Evolutionary conservation across 1,284 basidiomycete genomes (phyloP), one percentile per base, ranked within the genome.

Genomic region (Vanrija sp.): DNA sequence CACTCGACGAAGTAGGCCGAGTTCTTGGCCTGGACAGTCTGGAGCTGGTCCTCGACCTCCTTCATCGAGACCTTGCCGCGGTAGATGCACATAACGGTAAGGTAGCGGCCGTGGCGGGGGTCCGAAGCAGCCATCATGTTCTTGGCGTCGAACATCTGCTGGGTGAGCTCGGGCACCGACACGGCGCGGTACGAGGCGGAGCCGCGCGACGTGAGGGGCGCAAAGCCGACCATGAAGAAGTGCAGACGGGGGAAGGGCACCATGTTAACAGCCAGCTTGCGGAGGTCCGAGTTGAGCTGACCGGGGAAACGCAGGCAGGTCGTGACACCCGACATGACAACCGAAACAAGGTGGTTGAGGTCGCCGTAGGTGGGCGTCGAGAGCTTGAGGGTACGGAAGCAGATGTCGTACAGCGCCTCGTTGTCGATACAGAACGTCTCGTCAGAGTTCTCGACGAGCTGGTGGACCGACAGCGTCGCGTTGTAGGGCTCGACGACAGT

Each of bases 221-320:
- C 94, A 68, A 91, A 97, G 64, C 94, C 94, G 66, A 92, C 92
- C 87, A 96, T 91, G 85, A 98, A 97, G 86, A 98, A 98, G 80
- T 98, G 95, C 44, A 98, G 87, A 87, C 94, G 91, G 58, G 92
- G 92, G 90, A 96, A 95, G 46, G 93, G 92, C 78, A 94, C 91
- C 92, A 98, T 93, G 87, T 98, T 98, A 77, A 97, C 94, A 63
- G 93, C 94, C 65, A 98, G 82, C 81, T 98, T 98, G 75, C 93
- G 84, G 53, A 98, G 83, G 75, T 98, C 94, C 43, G 94, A 97
- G 85, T 97, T 98, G 72, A 98, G 86, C 79, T 95, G 92, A 82
- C 94, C 95, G 73, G 94, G 94, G 91, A 98, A 98, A 67, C 78
- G 71, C 39, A 73, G 65, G 66, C 65, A 71, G 52, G 71, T 69